Base-by-base conservation (phyloP, 2,329 filamentous ascomycete genomes). In the Stachybotrys chlorohalonatus region DNA sequence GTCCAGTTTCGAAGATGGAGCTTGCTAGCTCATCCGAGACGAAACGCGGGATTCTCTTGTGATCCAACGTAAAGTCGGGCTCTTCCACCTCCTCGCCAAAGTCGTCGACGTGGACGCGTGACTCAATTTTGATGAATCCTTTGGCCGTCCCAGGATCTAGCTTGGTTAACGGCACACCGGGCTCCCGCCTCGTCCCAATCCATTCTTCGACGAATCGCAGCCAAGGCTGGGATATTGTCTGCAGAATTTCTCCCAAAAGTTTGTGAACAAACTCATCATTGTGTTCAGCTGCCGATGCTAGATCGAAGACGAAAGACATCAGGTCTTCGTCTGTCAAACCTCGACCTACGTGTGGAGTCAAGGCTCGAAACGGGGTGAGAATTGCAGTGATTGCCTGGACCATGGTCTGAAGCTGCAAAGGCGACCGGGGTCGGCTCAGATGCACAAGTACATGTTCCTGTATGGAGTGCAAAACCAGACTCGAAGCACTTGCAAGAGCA, bases 1-100 rank as follows among this genome's bases (percentile, higher is more conserved):
- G 82, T 5, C 89, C 90, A 4, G 85, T 87, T 65, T 95, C 89
- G 59, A 93, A 92, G n/a, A 94, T 82, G 6, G 78, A 74, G 52
- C 81, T 78, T 3, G 83, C 85, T 59, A 92, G 80, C 55, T 94
- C 89, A 6, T 74, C 67, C 0, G 85, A 80, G 49, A 95, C 76
- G 60, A 94, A 94, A 2, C 77, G 74, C 0, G 89, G 89, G 71
- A 94, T 83, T 58, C 81, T 81, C 31, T 80, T 73, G 24, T 76
- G 74, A 56, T 87, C 83, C 36, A 92, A 77, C 6, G 82, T 70
- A 60, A 82, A 89, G 57, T 87, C 82, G 1, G 77, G 65, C 24
- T 83, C 80, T 46, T 79, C 77, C 8, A 76, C 70, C 60, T 85
- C 76, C 17, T 81, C 75, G 1, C 80, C 82, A 56, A 78, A 77